Base-by-base conservation (phyloP, 2,329 filamentous ascomycete species). In the Myrmaecium sp. region DNA sequence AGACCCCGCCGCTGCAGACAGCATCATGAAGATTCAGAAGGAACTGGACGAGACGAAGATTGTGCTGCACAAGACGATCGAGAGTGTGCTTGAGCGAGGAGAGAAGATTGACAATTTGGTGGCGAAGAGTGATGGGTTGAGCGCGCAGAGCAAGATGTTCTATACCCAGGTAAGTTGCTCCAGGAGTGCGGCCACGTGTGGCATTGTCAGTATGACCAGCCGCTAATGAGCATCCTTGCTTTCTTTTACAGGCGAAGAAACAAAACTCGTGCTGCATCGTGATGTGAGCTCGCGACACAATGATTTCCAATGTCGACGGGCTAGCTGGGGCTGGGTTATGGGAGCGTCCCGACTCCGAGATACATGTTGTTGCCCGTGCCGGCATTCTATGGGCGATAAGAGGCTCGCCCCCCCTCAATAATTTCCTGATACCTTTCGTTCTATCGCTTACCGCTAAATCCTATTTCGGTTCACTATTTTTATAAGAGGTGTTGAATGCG, bases 31-130 rank as follows among this genome's bases (percentile, higher is more conserved):
- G 65, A 94, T 98, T 43, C 86, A 95, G 55, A 78, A 82, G 58
- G 83, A 98, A 60, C 65, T 98, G 34, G 84, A 95, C 47, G 84
- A 94, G 64, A 95, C 86, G 33, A 95, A 94, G 68, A 84, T 92
- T 47, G 76, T 93, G 32, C 64, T 98, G 42, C 83, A 95, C 60
- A 92, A 95, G 69, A 94, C 89, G 23, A 94, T 93, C 43, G 78
- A 92, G 60, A 79, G 71, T 44, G 74, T 76, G 25, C 54, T 94
- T 44, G 76, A 94, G 62, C 69, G 89, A 34, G 89, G 84, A 21
- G 84, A 95, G 69, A 95, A 94, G 67, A 82, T 98, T 40, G 86
- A 95, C 47, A 80, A 78, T 42, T 57, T 98, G 41, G 86, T 95
- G 23, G 74, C 75, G 36, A 95, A 95, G 70, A 92, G 81, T 44